Conservation (phyloP, 1,139 yeast species). For the Suhomyces bolitotheri region DNA sequence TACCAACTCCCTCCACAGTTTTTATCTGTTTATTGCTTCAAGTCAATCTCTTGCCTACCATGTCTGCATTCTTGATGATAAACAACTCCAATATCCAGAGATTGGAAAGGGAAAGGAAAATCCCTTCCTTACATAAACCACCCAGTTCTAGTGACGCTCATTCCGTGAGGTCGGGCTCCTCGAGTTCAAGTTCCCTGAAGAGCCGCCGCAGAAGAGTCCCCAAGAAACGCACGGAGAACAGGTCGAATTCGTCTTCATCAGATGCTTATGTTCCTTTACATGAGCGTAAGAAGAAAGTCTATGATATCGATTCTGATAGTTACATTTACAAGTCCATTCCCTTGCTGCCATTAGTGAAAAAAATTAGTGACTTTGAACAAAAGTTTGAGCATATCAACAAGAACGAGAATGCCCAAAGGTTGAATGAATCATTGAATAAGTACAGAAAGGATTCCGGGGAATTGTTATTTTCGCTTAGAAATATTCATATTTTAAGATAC, state of each 20-base stretch:
- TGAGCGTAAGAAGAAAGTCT: slow-evolving; percentile 18
- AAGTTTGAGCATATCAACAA: slow-evolving; percentile 13
- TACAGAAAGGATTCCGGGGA: slow-evolving; percentile 16
- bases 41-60: slow-evolving; percentile 3
- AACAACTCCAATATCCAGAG: slow-evolving; percentile 9
- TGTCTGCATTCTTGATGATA: slow-evolving; percentile 15
- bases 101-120: slow-evolving; percentile 11
- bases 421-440: slow-evolving; percentile 22
- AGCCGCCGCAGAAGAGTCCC: neutral
- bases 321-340: slow-evolving; percentile 15
- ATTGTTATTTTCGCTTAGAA: slow-evolving; percentile 21
- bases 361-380: slow-evolving; percentile 20
- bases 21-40: too few species aligned
- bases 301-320: slow-evolving; percentile 16
- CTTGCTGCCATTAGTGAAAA: slow-evolving; percentile 19
- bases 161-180: slow-evolving; percentile 8
- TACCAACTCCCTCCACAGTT: too few species aligned
- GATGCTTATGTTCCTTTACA: slow-evolving; percentile 9
- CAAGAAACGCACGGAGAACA: neutral
- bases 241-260: neutral
- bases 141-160: slow-evolving; percentile 4
- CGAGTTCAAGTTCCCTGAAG: slow-evolving; percentile 2
- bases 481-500: slow-evolving; percentile 27
- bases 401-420: slow-evolving; percentile 18
- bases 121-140: slow-evolving; percentile 4